phyloP scores from a whole-genome alignment of 108 stramenopile genomes.

The Conticribra guillardii region DNA sequence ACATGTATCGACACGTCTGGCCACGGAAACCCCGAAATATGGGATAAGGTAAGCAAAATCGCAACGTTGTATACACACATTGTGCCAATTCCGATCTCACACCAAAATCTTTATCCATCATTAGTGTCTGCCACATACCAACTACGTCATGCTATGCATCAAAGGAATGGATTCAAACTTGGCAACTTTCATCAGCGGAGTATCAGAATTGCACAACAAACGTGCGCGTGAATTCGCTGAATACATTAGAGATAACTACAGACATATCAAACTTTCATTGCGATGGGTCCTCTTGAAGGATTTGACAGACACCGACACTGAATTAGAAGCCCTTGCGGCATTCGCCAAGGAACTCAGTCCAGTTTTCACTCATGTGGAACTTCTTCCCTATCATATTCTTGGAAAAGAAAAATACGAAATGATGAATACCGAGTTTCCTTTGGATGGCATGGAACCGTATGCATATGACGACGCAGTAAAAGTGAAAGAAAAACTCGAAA shows the following conservation, averaged over 20 bases:
- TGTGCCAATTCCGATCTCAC: too few relatives aligned
- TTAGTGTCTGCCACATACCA: conserved; percentile 48
- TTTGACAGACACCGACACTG: conserved; percentile 63
- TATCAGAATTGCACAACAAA: conserved; percentile 34
- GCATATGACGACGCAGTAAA: conserved; percentile 49
- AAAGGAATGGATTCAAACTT: conserved; percentile 68
- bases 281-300: conserved; percentile 68
- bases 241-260: conserved; percentile 59
- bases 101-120: too few relatives aligned
- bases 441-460: conserved; percentile 57
- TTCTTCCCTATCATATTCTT: conserved; percentile 68
- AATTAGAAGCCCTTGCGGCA: conserved; percentile 49
- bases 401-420: conserved; percentile 63
- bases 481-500: conserved; percentile 40
- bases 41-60: conserved; percentile 43
- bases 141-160: conserved; percentile 63
- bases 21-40: conserved; percentile 52
- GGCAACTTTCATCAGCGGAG: conserved; percentile 50
- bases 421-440: conserved; percentile 43
- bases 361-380: conserved; percentile 56
- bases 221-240: conserved; percentile 58
- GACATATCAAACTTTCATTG: conserved; percentile 50
- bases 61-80: background rate
- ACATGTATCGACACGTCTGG: conserved; percentile 73
- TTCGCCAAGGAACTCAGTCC: conserved; percentile 62